Evolutionary conservation across 2,329 filamentous ascomycete species (phyloP).

Genomic region (Sporothrix humicola): DNA sequence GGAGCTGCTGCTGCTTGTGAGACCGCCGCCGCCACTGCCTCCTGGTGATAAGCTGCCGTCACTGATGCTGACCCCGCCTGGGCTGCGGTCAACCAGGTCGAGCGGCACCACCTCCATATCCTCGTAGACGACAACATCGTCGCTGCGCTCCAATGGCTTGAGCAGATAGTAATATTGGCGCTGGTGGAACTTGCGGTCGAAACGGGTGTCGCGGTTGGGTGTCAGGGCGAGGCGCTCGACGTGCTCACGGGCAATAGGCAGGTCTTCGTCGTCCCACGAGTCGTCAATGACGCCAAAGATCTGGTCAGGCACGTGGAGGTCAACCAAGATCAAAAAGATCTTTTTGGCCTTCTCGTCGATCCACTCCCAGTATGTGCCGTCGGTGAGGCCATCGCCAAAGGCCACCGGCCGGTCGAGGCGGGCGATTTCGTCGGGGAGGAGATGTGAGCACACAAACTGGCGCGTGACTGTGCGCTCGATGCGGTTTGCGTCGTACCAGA

Average conservation of each 20-base stretch:
- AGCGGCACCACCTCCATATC: slow-evolving; percentile 73
- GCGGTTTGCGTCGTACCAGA: slow-evolving; percentile 73
- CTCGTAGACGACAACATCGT: slow-evolving; percentile 64
- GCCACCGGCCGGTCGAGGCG: slow-evolving; percentile 66
- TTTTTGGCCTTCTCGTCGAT: slow-evolving; percentile 71
- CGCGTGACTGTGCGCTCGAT: slow-evolving; percentile 73
- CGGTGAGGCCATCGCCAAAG: slow-evolving; percentile 71
- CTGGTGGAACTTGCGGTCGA: slow-evolving; percentile 72
- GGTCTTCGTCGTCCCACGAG: slow-evolving; percentile 76
- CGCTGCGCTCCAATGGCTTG: slow-evolving; percentile 63
- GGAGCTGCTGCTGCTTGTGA: slow-evolving; percentile 10
- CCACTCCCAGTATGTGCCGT: slow-evolving; percentile 80
- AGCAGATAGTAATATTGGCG: slow-evolving; percentile 75
- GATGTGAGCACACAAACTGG: slow-evolving; percentile 68
- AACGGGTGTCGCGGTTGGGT: slow-evolving; percentile 61
- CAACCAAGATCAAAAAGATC: slow-evolving; percentile 73
- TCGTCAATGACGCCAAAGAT: slow-evolving; percentile 78
- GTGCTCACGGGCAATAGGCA: slow-evolving; percentile 70
- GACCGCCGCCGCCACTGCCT: background rate
- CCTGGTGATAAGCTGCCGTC: background rate
- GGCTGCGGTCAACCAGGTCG: slow-evolving; percentile 67
- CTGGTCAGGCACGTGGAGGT: slow-evolving; percentile 72
- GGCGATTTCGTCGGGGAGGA: slow-evolving; percentile 66
- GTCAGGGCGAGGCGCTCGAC: slow-evolving; percentile 68
- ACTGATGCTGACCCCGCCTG: slow-evolving; percentile 38